Base-by-base conservation (phyloP, 2,329 filamentous ascomycete genomes). In the Bipolaris zeicola region DNA sequence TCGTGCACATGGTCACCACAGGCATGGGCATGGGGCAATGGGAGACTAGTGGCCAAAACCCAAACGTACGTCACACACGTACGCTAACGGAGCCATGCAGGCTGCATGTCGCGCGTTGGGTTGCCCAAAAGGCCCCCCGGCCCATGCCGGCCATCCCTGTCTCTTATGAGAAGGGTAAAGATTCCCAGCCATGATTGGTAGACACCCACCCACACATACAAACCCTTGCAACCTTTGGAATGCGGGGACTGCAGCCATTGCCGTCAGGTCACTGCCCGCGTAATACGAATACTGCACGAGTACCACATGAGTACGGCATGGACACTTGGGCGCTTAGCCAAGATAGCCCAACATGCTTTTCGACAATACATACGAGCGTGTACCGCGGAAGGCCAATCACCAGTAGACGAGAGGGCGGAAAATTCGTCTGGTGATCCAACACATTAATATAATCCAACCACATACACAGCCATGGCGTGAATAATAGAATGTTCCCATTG, bases 281-380 rank as follows among this genome's bases (percentile, higher is more conserved):
- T 14, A 14, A 36, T 16, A 36, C n/a, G n/a, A 14, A 36, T 16
- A 36, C 13, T 36, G 34, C 34, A 8, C n/a, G n/a, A 36, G 34
- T 36, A 36, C 34, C 34, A 16, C 34, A 36, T 16, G 34, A 36
- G 34, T 36, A 16, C 34, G 34, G 34, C 4, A 36, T 31, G 54
- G 57, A 50, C 52, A 16, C 2, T 1, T 31, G 36, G 46, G 56
- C 59, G 57, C 52, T 52, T 62, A 50, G 50, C 34, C 52, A 50
- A 38, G 16, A 38, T 44, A 20, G 34, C 5, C 34, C 6, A 6
- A 2, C 1, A 36, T n/a, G 34, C 14, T 6, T 36, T 16, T 3
- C 3, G 8, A 11, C 26, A 28, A 28, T 28, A 28, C 36, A 20
- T n/a, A 18, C 36, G 36, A 38, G 36, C 18, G 37, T 39, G 37